Conservation (phyloP, 495 filamentous ascomycete genomes). For the Trypethelium eluteriae region DNA sequence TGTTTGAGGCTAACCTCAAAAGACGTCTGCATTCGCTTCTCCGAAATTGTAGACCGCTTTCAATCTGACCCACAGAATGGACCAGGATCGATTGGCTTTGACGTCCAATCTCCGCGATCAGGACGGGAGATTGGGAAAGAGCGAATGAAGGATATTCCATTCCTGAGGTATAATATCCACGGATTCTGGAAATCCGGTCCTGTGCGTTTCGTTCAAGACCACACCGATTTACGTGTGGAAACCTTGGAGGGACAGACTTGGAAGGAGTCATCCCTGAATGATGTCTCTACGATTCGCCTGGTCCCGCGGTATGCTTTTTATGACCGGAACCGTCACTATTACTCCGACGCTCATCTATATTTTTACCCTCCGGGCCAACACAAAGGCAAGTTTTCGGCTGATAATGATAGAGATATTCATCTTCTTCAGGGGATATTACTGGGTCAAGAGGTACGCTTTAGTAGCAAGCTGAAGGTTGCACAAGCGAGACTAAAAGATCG, state of each 20-base stretch:
- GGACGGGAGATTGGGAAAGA: not conserved
- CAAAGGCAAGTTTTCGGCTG: not conserved
- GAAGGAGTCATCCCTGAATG: not conserved
- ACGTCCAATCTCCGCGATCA: not conserved
- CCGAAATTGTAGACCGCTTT: not conserved
- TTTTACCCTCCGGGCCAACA: not conserved
- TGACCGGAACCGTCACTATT: not conserved
- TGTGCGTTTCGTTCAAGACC: slow-evolving; percentile 2
- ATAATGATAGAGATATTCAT: not conserved
- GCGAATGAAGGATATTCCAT: not conserved
- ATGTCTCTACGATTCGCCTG: not conserved
- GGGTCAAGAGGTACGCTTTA: not conserved
- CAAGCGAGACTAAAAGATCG: not conserved
- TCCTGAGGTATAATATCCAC: not conserved
- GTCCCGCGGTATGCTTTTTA: not conserved
- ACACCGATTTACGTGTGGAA: not conserved
- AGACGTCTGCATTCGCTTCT: not conserved
- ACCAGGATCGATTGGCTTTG: not conserved
- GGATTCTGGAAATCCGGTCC: not conserved
- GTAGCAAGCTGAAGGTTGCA: not conserved
- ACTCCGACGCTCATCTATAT: not conserved
- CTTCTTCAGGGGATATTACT: not conserved
- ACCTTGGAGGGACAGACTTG: not conserved
- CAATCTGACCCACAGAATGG: not conserved
- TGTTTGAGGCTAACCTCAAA: not conserved